phyloP scores from a whole-genome alignment of 306 rosid genomes.

The Cicer cuneatum region DNA sequence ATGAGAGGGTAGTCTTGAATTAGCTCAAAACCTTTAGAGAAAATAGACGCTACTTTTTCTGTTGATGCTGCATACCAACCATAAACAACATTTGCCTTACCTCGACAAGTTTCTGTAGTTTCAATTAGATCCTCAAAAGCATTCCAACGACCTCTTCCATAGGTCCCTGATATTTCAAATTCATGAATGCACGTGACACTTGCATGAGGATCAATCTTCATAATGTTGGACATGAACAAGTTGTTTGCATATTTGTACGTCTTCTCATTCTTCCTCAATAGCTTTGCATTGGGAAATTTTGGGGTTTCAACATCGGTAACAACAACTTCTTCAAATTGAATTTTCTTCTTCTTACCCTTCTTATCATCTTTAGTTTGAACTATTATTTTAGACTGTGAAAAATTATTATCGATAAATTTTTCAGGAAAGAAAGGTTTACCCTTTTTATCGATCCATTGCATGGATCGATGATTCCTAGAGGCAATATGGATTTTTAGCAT shows the following conservation, averaged over 20 bases:
- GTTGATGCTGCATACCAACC: slow-evolving; percentile 64
- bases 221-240: slow-evolving; percentile 48
- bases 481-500: slow-evolving; percentile 61
- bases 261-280: slow-evolving; percentile 43
- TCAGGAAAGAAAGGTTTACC: slow-evolving; percentile 60
- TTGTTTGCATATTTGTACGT: slow-evolving; percentile 37
- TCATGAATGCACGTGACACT: slow-evolving; percentile 53
- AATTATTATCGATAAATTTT: slow-evolving; percentile 51
- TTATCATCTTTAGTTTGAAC: neutral
- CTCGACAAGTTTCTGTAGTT: slow-evolving; percentile 49
- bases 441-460: slow-evolving; percentile 64
- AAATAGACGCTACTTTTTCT: slow-evolving; percentile 44
- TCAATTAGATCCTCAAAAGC: slow-evolving; percentile 51
- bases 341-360: slow-evolving; percentile 50
- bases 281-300: slow-evolving; percentile 52
- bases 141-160: slow-evolving; percentile 51
- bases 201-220: slow-evolving; percentile 41
- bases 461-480: slow-evolving; percentile 56
- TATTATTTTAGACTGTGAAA: slow-evolving; percentile 1
- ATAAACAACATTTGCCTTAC: slow-evolving; percentile 56
- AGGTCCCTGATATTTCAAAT: slow-evolving; percentile 42
- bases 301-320: neutral
- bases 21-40: slow-evolving; percentile 59
- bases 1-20: slow-evolving; percentile 40
- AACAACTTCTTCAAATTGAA: neutral